Percentiles rank a stretch among this genome's conserved stretches.
Evolutionary conservation across 768 basidiomycete genomes (phyloP).

Genomic region (Flagelloscypha sp.): DNA sequence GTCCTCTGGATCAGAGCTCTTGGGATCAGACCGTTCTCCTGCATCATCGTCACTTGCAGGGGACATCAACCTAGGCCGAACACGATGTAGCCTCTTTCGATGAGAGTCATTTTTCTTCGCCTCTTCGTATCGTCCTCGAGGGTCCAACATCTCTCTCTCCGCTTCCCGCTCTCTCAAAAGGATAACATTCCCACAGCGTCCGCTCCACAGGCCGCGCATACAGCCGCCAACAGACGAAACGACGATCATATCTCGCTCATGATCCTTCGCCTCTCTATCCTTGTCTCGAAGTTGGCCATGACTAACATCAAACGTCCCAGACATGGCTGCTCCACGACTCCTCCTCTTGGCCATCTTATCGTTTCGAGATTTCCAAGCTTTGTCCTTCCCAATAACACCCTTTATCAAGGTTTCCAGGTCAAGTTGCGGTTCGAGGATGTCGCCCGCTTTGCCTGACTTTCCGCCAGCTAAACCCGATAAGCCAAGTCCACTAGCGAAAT

Average conservation of each 20-base stretch:
- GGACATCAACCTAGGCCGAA: too few relatives aligned
- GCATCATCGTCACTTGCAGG: conserved; percentile 20
- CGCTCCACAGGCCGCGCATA: conserved; percentile 37
- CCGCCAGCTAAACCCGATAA: conserved; percentile 24
- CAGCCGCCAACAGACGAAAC: conserved; percentile 32
- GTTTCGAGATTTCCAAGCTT: too few relatives aligned
- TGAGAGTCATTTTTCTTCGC: conserved; percentile 11
- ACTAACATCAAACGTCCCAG: too few relatives aligned
- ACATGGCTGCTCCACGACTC: conserved; percentile 4
- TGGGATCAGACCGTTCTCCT: conserved; percentile 2
- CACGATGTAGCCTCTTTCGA: too few relatives aligned
- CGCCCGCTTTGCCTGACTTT: conserved; percentile 27
- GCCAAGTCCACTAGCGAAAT: conserved; percentile 30
- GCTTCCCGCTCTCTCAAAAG: conserved; percentile 31
- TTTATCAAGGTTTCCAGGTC: conserved; percentile 48
- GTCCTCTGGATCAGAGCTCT: conserved; percentile 18
- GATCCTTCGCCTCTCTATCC: conserved; percentile 20
- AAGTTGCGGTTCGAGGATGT: conserved; percentile 36
- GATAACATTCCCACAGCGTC: conserved; percentile 28
- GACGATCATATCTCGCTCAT: conserved; percentile 14
- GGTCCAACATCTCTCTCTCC: conserved; percentile 8
- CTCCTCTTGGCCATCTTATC: conserved; percentile 15
- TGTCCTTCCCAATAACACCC: conserved; percentile 31
- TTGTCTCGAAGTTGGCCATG: conserved; percentile 13
- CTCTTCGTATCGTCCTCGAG: background rate